Evolutionary conservation across 2,329 filamentous ascomycete genomes (phyloP).

Genomic region (Cadophora luteo-olivacea): DNA sequence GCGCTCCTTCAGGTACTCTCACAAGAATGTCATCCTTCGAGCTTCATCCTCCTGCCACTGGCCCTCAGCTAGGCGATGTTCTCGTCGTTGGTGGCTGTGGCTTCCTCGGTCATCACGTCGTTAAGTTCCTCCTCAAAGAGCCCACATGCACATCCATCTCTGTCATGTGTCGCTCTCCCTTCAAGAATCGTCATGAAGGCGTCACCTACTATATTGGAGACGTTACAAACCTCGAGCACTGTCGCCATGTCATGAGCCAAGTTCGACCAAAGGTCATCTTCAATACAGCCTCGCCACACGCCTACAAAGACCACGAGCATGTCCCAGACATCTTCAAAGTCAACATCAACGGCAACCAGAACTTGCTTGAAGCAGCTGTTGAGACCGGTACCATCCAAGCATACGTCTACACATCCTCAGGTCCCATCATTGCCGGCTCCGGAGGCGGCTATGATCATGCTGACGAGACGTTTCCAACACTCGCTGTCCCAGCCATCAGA

Average conservation of each 20-base stretch:
- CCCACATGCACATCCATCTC: slow-evolving; percentile 51
- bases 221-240: slow-evolving; percentile 52
- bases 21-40: slow-evolving; percentile 22
- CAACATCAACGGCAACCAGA: slow-evolving; percentile 58
- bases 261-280: slow-evolving; percentile 55
- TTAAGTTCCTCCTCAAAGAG: slow-evolving; percentile 50
- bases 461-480: slow-evolving; percentile 33
- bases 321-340: slow-evolving; percentile 46
- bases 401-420: slow-evolving; percentile 37
- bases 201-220: slow-evolving; percentile 57
- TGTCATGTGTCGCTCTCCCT: slow-evolving; percentile 53
- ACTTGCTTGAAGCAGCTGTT: slow-evolving; percentile 53
- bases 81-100: slow-evolving; percentile 36
- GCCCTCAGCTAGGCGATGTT: slow-evolving; percentile 17
- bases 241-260: slow-evolving; percentile 50
- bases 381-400: slow-evolving; percentile 54
- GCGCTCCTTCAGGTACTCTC: slow-evolving; percentile 11
- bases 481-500: slow-evolving; percentile 30
- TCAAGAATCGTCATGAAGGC: slow-evolving; percentile 44
- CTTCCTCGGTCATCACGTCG: slow-evolving; percentile 58
- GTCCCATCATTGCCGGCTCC: slow-evolving; percentile 32
- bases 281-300: slow-evolving; percentile 55
- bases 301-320: slow-evolving; percentile 41
- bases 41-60: not conserved
- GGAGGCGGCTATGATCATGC: slow-evolving; percentile 35